phyloP scores from a whole-genome alignment of 257 asterid genomes.

The Coffea eugenioides region DNA sequence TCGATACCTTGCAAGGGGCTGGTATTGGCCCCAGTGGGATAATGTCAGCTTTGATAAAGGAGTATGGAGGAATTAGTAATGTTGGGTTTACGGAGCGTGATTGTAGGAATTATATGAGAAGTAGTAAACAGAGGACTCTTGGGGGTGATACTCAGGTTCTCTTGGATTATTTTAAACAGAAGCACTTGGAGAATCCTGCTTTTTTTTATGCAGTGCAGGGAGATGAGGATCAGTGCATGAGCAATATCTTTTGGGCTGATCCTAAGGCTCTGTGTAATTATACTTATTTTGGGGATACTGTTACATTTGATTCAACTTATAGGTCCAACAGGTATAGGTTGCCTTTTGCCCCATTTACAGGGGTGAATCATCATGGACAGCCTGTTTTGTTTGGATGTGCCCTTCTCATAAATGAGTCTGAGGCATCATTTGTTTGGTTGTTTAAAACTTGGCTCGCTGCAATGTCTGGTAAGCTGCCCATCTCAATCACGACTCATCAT shows the following conservation, averaged over 20 bases:
- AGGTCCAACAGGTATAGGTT: conserved; percentile 90
- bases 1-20: conserved; percentile 96
- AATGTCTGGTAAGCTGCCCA: conserved; percentile 65
- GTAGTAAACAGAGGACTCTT: conserved; percentile 73
- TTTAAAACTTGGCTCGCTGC: conserved; percentile 89
- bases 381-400: conserved; percentile 96
- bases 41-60: conserved; percentile 92
- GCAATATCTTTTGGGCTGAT: conserved; percentile 97
- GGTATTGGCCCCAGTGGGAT: conserved; percentile 99
- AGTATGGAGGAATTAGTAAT: conserved; percentile 93
- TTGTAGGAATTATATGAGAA: conserved; percentile 91
- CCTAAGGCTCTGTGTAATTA: conserved; percentile 67
- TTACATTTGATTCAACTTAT: conserved; percentile 90
- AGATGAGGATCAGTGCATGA: conserved; percentile 63
- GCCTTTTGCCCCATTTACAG: conserved; percentile 95
- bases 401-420: conserved; percentile 80
- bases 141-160: conserved; percentile 96
- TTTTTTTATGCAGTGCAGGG: conserved; percentile 87
- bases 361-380: conserved; percentile 95
- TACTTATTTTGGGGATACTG: conserved; percentile 86
- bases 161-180: conserved; percentile 84
- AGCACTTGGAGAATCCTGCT: conserved; percentile 59
- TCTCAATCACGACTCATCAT: conserved; percentile 88
- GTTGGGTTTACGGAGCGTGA: conserved; percentile 98
- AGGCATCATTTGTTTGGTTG: conserved; percentile 83